These are phyloP conservation scores for Dactylorhiza incarnata DNA, from an alignment of 106 monocot genomes.

Conservation along the genomic window DNA sequence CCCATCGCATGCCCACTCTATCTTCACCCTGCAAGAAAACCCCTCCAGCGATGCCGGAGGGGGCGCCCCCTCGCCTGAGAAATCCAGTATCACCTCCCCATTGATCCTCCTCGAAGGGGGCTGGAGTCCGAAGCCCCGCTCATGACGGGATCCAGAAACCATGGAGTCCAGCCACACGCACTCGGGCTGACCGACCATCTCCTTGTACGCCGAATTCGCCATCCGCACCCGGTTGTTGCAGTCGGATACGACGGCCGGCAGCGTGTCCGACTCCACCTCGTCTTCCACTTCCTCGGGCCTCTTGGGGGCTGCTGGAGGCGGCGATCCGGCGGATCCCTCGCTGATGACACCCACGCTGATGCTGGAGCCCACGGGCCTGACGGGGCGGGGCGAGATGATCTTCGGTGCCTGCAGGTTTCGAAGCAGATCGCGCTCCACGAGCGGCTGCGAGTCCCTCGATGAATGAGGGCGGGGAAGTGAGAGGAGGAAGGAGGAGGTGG, in stretches of 20 bases:
- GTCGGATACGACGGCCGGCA: slow-evolving; percentile 77
- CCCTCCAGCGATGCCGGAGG: slow-evolving; percentile 20
- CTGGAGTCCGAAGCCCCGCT: background rate
- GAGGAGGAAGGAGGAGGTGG: slow-evolving; percentile 33
- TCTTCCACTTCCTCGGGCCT: slow-evolving; percentile 58
- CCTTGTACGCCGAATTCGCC: slow-evolving; percentile 61
- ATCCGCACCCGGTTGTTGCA: slow-evolving; percentile 67
- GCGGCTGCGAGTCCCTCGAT: slow-evolving; percentile 1
- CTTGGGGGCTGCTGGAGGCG: slow-evolving; percentile 2
- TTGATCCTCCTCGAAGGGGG: slow-evolving; percentile 37
- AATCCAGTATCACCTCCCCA: slow-evolving; percentile 49
- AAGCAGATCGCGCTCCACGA: slow-evolving; percentile 52
- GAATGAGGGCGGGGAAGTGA: slow-evolving; percentile 1
- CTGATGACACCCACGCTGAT: slow-evolving; percentile 48
- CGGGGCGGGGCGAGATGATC: slow-evolving; percentile 54
- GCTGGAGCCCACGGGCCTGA: slow-evolving; percentile 74
- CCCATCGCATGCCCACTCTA: slow-evolving; percentile 68
- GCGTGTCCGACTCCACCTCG: slow-evolving; percentile 60
- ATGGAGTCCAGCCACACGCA: slow-evolving; percentile 59
- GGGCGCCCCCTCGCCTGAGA: slow-evolving; percentile 20
- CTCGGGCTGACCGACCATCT: slow-evolving; percentile 64
- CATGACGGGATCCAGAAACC: background rate
- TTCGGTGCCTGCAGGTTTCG: slow-evolving; percentile 41
- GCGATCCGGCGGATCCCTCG: background rate
- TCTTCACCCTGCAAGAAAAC: slow-evolving; percentile 69